A percentile compares a stretch with the other conserved stretches of the same genome.
phyloP scores from a whole-genome alignment of 2,329 filamentous ascomycete species.

The Calonectria hawksworthii region DNA sequence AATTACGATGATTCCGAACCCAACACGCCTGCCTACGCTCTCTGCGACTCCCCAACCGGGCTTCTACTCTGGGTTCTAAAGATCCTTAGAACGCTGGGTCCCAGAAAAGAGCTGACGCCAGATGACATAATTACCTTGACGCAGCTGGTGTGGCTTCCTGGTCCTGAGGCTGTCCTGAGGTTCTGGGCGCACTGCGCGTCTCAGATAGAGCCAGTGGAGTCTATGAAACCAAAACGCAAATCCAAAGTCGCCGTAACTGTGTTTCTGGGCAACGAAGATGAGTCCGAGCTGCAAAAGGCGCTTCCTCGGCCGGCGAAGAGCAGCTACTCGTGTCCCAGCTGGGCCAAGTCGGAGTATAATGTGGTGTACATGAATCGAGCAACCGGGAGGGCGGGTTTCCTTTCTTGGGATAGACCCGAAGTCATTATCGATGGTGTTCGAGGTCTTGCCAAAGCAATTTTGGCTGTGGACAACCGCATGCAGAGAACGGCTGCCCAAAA shows the following conservation, averaged over 20 bases:
- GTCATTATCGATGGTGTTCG: conserved; percentile 59
- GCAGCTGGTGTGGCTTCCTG: conserved; percentile 76
- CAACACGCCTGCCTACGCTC: conserved; percentile 70
- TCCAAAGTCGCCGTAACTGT: conserved; percentile 63
- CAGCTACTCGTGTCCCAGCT: conserved; percentile 62
- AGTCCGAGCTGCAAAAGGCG: conserved; percentile 29
- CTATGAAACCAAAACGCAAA: conserved; percentile 44
- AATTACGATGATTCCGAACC: conserved; percentile 57
- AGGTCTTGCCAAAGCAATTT: conserved; percentile 56
- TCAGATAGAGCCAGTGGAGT: conserved; percentile 48
- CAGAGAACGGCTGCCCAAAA: conserved; percentile 41
- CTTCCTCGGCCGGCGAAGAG: conserved; percentile 42
- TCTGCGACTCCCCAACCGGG: conserved; percentile 73
- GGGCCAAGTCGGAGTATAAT: conserved; percentile 60
- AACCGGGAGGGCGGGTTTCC: conserved; percentile 57
- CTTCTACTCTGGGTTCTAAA: conserved; percentile 68
- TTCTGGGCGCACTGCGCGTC: conserved; percentile 65
- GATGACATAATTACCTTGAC: conserved; percentile 72
- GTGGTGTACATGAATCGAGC: conserved; percentile 58
- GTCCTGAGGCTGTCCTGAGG: conserved; percentile 71
- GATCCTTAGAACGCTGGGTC: conserved; percentile 58
- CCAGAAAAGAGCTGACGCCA: conserved; percentile 58
- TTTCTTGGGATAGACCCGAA: conserved; percentile 65
- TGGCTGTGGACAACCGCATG: conserved; percentile 56
- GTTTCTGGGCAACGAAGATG: conserved; percentile 55